Evolutionary conservation across 176 grass and related monocot genomes (phyloP).

Genomic region (Triticum dicoccoides): DNA sequence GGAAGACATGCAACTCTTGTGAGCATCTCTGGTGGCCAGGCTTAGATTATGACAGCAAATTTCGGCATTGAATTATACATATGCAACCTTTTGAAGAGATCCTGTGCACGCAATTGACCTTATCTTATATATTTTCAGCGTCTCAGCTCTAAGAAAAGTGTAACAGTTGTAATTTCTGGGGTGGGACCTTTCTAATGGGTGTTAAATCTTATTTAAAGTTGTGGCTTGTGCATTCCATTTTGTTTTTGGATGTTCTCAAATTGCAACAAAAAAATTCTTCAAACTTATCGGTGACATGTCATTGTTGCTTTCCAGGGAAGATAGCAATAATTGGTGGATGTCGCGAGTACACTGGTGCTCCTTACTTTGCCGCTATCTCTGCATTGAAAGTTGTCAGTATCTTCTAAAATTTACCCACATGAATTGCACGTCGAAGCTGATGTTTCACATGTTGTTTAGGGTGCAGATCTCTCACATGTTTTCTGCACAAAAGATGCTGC

Average conservation of each 20-base stretch:
- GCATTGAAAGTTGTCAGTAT: slow-evolving; percentile 87
- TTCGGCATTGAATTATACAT: not conserved
- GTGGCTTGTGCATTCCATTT: not conserved
- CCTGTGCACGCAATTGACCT: not conserved
- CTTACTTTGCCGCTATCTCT: slow-evolving; percentile 95
- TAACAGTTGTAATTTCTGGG: not conserved
- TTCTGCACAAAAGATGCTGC: slow-evolving; percentile 98
- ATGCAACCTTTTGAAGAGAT: not conserved
- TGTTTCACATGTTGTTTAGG: slow-evolving; percentile 49
- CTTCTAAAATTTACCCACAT: not conserved
- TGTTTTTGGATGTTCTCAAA: not conserved
- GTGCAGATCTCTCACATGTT: slow-evolving; percentile 94
- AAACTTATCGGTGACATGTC: not conserved
- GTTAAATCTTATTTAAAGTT: not conserved
- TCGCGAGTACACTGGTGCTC: slow-evolving; percentile 95
- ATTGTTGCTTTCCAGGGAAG: slow-evolving; percentile 53
- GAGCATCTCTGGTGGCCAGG: not conserved
- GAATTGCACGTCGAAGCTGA: not conserved
- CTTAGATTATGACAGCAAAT: not conserved
- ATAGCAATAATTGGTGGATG: slow-evolving; percentile 95
- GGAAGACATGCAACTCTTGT: not conserved
- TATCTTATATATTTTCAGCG: not conserved
- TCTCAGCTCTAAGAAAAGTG: not conserved
- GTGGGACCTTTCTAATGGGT: not conserved
- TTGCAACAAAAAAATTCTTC: not conserved